A percentile compares a stretch with the other conserved stretches of the same genome.
Evolutionary conservation across 2,329 filamentous ascomycete species (phyloP).

Genomic region (Colletotrichum sp.): DNA sequence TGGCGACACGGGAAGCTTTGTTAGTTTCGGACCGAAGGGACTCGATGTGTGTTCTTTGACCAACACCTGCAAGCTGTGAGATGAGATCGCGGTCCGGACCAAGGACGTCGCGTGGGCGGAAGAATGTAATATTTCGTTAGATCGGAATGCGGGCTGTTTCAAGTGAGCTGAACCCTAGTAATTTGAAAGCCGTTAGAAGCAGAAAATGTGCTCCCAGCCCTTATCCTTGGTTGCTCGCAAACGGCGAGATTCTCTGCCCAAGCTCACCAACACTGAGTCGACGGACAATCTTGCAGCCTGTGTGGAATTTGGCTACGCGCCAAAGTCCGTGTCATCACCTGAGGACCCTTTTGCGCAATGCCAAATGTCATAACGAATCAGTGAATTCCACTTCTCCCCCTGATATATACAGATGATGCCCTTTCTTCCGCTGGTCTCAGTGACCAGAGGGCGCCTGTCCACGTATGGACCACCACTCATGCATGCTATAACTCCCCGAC

Average conservation of each 20-base stretch:
- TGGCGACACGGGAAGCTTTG: background rate
- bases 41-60: slow-evolving; percentile 8
- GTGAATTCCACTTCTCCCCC: slow-evolving; percentile 9
- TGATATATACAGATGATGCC: slow-evolving; percentile 14
- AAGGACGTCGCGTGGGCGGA: background rate
- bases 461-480: background rate
- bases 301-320: background rate
- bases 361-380: background rate
- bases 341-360: background rate
- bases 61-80: background rate
- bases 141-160: background rate
- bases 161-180: background rate
- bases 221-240: background rate
- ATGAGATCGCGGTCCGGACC: background rate
- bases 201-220: background rate
- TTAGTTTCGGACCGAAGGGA: slow-evolving; percentile 11
- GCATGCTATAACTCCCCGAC: background rate
- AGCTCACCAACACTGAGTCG: background rate
- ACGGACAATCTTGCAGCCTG: background rate
- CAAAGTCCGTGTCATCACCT: background rate
- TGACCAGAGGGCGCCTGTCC: background rate
- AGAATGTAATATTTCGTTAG: background rate
- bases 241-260: background rate
- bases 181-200: background rate
- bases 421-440: background rate